Evolutionary conservation across 1,139 yeast species (phyloP), one percentile per base, ranked within the genome.

Genomic region (Pneumocystis carinii): DNA sequence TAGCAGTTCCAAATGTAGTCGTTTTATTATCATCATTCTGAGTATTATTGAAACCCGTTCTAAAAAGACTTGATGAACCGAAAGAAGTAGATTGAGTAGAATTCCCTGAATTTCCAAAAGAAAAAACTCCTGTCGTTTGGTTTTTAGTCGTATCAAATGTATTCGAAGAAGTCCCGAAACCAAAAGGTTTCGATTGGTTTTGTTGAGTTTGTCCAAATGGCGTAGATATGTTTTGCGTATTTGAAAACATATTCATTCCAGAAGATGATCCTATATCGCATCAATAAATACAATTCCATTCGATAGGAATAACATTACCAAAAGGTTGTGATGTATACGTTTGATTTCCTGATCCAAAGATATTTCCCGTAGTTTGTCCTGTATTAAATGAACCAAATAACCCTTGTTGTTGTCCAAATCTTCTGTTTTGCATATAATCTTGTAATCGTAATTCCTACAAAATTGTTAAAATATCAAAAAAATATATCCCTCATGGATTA

Each of bases 351-450:
- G 55, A 48, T 12, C 55, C 55, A 48, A 48, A 48, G 55, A 48
- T 48, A 12, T 48, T 48, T 7, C 55, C 39, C 4, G 63, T 57
- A 32, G 65, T 36, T 37, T 64, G 66, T 12, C 73, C 73, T 53
- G 69, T 68, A 12, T 66, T 29, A 37, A 68, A 67, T 3, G 67
- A 36, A 15, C 71, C 69, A 57, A 59, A 68, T 69, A 32, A 70
- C 68, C 5, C 69, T 63, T 14, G 70, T 61, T 53, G 66, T 64
- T 74, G 78, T n/a, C 86, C 87, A 68, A 70, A 83, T 64, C 84
- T 81, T 68, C 95, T 79, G 66, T 83, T 83, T 67, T 84, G 88
- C 70, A 84, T 83, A 72, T 92, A 92, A 75, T 92, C 99, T 73
- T 87, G 92, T 69, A 82, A 77, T 73, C 99, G 81, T 74, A 92